Conservation (phyloP, 768 basidiomycete species). For the Tephrocybe sp. region DNA sequence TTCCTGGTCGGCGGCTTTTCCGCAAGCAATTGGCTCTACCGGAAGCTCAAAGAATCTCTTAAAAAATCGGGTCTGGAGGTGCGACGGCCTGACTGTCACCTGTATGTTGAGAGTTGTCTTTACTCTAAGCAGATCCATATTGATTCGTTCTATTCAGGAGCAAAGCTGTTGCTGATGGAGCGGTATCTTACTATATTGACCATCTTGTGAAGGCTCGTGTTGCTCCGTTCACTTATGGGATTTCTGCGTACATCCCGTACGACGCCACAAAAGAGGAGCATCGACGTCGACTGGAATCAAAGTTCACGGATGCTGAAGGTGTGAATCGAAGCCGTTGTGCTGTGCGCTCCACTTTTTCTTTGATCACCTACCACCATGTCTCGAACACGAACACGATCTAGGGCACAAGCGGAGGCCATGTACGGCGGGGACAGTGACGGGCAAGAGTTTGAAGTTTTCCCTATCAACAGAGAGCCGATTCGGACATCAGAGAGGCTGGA, state of each 20-base stretch:
- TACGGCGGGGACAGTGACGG: not conserved
- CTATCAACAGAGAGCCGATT: not conserved
- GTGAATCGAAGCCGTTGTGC: not conserved
- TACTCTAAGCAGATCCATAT: not conserved
- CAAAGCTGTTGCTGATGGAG: constrained; percentile 20
- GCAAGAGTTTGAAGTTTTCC: constrained; percentile 3
- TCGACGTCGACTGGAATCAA: too few relatives aligned
- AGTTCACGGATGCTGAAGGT: too few relatives aligned
- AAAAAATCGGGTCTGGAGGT: constrained; percentile 31
- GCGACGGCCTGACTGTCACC: constrained; percentile 41
- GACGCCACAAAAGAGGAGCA: too few relatives aligned
- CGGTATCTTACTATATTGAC: constrained; percentile 18
- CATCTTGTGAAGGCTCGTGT: constrained; percentile 11
- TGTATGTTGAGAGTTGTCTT: constrained; percentile 33
- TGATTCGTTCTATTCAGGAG: constrained; percentile 4
- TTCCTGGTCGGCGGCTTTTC: constrained; percentile 55
- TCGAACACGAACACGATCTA: not conserved
- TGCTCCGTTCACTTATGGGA: not conserved
- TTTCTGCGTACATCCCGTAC: too few relatives aligned
- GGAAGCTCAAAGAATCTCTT: constrained; percentile 35
- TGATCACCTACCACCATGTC: constrained; percentile 5
- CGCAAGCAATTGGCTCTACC: constrained; percentile 47
- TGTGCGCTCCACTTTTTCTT: not conserved
- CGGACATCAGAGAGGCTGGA: not conserved
- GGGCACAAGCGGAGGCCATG: not conserved